Percentiles rank a stretch among this genome's conserved stretches.
Conservation (phyloP, 2,329 filamentous ascomycete genomes). For the Talaromyces sp. region DNA sequence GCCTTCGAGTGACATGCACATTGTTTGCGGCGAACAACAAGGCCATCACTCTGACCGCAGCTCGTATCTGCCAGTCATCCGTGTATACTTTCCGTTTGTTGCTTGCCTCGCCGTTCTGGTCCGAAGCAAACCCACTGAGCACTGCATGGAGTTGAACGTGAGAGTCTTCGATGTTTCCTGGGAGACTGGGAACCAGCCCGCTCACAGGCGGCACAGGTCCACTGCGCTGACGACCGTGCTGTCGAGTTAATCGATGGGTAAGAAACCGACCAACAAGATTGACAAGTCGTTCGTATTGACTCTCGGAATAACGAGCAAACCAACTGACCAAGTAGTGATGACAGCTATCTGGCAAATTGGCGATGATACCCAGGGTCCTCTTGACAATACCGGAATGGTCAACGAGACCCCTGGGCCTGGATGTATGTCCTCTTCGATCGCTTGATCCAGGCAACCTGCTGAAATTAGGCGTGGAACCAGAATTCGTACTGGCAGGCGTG, state of each 20-base stretch:
- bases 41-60: conserved; percentile 72
- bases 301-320: conserved; percentile 66
- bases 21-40: conserved; percentile 80
- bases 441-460: conserved; percentile 12
- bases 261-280: conserved; percentile 75
- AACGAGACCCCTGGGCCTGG: conserved; percentile 44
- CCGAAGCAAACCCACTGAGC: conserved; percentile 34
- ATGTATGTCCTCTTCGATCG: conserved; percentile 17
- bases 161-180: conserved; percentile 53
- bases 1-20: conserved; percentile 36
- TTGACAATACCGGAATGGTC: conserved; percentile 82
- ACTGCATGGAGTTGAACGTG: conserved; percentile 68
- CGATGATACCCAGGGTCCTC: conserved; percentile 72
- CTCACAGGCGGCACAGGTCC: conserved; percentile 51
- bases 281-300: conserved; percentile 66
- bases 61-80: conserved; percentile 87
- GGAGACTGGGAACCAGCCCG: conserved; percentile 68
- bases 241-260: conserved; percentile 70
- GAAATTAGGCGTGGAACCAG: conserved; percentile 9
- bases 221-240: conserved; percentile 62
- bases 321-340: conserved; percentile 73
- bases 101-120: conserved; percentile 3
- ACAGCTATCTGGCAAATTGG: conserved; percentile 68
- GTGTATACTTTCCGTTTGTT: conserved; percentile 55
- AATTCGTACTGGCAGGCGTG: conserved; percentile 4